Evolutionary conservation across 352 stramenopile genomes (phyloP).

Genomic region (Phytophthora sp.): DNA sequence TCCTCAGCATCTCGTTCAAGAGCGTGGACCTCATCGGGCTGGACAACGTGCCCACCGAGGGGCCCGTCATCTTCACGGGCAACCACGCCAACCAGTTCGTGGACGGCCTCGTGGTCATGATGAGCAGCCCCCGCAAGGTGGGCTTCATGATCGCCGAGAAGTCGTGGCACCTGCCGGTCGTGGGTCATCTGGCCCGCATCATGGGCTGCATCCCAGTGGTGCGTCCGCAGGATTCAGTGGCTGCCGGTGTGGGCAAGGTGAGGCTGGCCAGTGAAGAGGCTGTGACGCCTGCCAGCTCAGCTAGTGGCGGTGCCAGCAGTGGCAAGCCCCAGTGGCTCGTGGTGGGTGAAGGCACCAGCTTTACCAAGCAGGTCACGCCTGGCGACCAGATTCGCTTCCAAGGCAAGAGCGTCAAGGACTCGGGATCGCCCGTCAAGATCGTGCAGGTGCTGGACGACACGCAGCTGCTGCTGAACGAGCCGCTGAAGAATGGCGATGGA

Average conservation of each 20-base stretch:
- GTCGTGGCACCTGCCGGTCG: constrained; percentile 93
- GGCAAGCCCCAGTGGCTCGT: constrained; percentile 45
- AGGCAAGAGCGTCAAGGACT: constrained; percentile 81
- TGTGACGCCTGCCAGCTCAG: constrained; percentile 33
- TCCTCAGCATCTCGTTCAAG: constrained; percentile 98
- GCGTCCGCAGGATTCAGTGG: constrained; percentile 93
- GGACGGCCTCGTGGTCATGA: constrained; percentile 96
- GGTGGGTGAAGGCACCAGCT: constrained; percentile 71
- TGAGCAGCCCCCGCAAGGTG: constrained; percentile 93
- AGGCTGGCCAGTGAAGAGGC: constrained; percentile 45
- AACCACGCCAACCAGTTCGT: constrained; percentile 99
- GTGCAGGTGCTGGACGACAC: constrained; percentile 86
- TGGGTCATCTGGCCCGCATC: constrained; percentile 94
- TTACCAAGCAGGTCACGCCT: constrained; percentile 73
- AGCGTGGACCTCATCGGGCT: constrained; percentile 96
- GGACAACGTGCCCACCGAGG: constrained; percentile 96
- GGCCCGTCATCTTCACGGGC: constrained; percentile 97
- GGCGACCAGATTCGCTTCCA: constrained; percentile 85
- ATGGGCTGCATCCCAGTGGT: constrained; percentile 97
- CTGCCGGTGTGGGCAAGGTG: constrained; percentile 72
- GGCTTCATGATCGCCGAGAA: constrained; percentile 99
- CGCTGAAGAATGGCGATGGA: constrained; percentile 44
- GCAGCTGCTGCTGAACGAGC: constrained; percentile 69
- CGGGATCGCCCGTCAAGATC: constrained; percentile 85
- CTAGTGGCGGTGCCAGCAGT: constrained; percentile 27